Base-by-base conservation (phyloP, 1,284 basidiomycete genomes). In the Thecaphora thlaspeos region DNA sequence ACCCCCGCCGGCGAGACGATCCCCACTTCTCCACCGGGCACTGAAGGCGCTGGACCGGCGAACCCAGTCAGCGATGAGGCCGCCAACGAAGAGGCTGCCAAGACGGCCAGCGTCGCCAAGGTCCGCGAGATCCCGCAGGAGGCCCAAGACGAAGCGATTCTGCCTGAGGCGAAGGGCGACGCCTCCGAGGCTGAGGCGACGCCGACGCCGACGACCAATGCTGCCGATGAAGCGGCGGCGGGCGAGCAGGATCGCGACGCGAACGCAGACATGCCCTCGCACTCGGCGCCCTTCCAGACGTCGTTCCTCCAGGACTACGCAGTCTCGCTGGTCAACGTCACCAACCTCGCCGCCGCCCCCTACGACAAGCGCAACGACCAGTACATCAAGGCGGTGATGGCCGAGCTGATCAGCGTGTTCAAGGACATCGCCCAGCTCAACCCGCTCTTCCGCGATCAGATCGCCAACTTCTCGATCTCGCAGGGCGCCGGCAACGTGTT, bases 341-440 rank as follows among this genome's bases (percentile, higher is more conserved):
- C 88, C 42, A 97, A 97, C 93, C 55, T 80, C 79, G 37, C 88
- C 87, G 11, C 85, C 41, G 54, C 88, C 59, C 86, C 91, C 0
- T 94, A 89, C 82, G 87, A 90, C 81, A 91, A 92, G 79, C 70
- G 69, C 47, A 89, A 94, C 45, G 68, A 68, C 47, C 65, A 69
- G 46, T 88, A 95, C 78, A 88, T 94, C 60, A 88, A 91, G 30
- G 94, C 94, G 2, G 89, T 96, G 81, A 94, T 93, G 87, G 88
- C 88, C 48, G 94, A 97, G 80, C 90, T 98, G 59, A 90, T 98
- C 62, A 89, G 89, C 43, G 91, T 96, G 30, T 97, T 98, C 85
- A 98, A 97, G 82, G 93, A 97, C 78, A 96, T 98, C 62, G 93
- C 94, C 0, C 90, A 94, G 77, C 84, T 97, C 48, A 96, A 95